These are phyloP conservation scores for Sonneratia alba DNA, from an alignment of 345 rosid species.

Conservation along the genomic window DNA sequence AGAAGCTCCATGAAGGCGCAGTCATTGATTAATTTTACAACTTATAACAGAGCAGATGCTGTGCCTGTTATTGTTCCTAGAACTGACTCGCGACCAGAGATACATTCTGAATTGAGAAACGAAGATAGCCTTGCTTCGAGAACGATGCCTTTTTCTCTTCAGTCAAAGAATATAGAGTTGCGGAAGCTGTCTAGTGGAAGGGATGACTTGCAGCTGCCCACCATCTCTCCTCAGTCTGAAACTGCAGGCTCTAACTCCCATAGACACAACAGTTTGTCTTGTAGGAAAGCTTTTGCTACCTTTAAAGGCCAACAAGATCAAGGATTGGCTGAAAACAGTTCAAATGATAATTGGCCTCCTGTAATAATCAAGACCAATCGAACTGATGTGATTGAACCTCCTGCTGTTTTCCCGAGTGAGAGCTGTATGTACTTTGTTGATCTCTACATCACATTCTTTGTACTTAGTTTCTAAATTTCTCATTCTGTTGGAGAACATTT, in stretches of 20 bases:
- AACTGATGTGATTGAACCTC: conserved; percentile 40
- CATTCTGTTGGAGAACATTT: neutral
- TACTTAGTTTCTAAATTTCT: neutral
- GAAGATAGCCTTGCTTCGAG: conserved; percentile 71
- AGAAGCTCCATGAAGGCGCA: conserved; percentile 42
- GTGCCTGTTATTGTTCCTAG: conserved; percentile 81
- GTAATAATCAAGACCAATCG: conserved; percentile 37
- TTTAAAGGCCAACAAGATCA: conserved; percentile 35
- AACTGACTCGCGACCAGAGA: conserved; percentile 51
- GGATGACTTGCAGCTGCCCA: conserved; percentile 51
- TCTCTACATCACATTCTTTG: neutral
- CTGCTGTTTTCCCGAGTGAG: conserved; percentile 43
- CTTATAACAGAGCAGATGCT: conserved; percentile 53
- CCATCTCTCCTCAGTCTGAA: conserved; percentile 33
- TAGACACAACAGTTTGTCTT: conserved; percentile 31
- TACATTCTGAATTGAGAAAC: conserved; percentile 57
- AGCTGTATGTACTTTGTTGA: conserved; percentile 37
- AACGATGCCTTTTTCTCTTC: conserved; percentile 97
- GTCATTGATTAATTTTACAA: conserved; percentile 33
- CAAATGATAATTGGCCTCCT: conserved; percentile 44
- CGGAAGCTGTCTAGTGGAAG: conserved; percentile 48
- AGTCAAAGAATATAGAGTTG: conserved; percentile 55
- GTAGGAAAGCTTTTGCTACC: conserved; percentile 31
- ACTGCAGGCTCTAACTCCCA: conserved; percentile 31
- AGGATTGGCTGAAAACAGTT: conserved; percentile 44